Evolutionary conservation across 306 rosid genomes (phyloP).

Genomic region (Sphenostylis stenocarpa): DNA sequence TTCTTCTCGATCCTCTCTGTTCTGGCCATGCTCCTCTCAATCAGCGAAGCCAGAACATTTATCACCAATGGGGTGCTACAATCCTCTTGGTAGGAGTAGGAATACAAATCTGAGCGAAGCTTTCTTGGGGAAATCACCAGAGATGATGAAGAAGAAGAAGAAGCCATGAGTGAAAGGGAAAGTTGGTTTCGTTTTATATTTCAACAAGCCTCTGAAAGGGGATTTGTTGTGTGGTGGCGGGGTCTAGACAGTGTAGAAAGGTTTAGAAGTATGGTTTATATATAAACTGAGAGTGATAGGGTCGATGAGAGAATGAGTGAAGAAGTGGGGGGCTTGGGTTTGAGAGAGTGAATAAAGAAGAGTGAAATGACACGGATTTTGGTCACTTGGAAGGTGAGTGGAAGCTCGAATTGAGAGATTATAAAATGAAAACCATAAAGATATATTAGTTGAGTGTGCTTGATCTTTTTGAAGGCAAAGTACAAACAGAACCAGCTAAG

Average conservation of each 20-base stretch:
- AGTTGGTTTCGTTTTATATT: neutral
- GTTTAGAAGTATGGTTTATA: constrained; percentile 20
- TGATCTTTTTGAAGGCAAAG: constrained; percentile 39
- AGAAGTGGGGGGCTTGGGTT: neutral
- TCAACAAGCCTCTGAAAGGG: neutral
- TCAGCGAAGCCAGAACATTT: constrained; percentile 76
- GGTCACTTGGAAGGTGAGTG: constrained; percentile 69
- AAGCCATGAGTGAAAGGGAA: constrained; percentile 36
- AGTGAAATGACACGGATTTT: constrained; percentile 33
- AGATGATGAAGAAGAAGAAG: constrained; percentile 30
- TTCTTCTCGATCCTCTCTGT: constrained; percentile 68
- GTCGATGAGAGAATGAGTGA: constrained; percentile 3
- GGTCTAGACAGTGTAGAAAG: constrained; percentile 22
- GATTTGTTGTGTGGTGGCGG: neutral
- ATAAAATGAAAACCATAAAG: constrained; percentile 11
- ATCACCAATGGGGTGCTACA: constrained; percentile 67
- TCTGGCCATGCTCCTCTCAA: constrained; percentile 86
- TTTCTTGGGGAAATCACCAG: constrained; percentile 75
- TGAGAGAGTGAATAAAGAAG: constrained; percentile 6
- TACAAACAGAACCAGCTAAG: constrained; percentile 58
- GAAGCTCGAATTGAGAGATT: constrained; percentile 39
- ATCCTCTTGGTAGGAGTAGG: constrained; percentile 60
- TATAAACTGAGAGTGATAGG: neutral
- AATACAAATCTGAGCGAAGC: constrained; percentile 79
- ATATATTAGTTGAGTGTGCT: constrained; percentile 40